phyloP scores from a whole-genome alignment of 192 early-diverging fungal species.

The Coemansia sp. region DNA sequence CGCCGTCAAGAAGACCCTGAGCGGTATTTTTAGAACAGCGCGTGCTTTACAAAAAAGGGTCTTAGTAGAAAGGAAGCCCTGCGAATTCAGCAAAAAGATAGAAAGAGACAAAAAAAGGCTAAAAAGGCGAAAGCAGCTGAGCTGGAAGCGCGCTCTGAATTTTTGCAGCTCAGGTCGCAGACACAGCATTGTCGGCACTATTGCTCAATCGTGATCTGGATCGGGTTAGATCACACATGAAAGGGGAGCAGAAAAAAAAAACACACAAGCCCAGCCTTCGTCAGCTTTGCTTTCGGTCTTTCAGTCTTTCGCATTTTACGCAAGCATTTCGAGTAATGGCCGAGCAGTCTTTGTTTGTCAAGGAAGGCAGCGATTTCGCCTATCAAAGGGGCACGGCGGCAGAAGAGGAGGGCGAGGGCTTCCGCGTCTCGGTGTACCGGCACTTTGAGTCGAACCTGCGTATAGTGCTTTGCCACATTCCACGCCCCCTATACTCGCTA shows the following conservation, averaged over 20 bases:
- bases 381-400: constrained; percentile 22
- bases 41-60: background rate
- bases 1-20: constrained; percentile 3
- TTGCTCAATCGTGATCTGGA: background rate
- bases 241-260: background rate
- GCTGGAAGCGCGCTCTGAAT: background rate
- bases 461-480: constrained; percentile 64
- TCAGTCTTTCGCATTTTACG: background rate
- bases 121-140: background rate
- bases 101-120: background rate
- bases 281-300: background rate
- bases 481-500: constrained; percentile 69
- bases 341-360: constrained; percentile 26
- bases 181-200: background rate
- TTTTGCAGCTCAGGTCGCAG: background rate
- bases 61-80: background rate
- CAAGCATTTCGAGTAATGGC: background rate
- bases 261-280: background rate
- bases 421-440: constrained; percentile 54
- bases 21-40: constrained; percentile 1
- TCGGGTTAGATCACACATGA: background rate
- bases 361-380: constrained; percentile 24
- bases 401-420: constrained; percentile 1
- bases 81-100: background rate
- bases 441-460: constrained; percentile 57